A percentile compares a stretch with the other conserved stretches of the same genome.
phyloP scores from a whole-genome alignment of 345 rosid genomes.

The Hibiscus trionum region DNA sequence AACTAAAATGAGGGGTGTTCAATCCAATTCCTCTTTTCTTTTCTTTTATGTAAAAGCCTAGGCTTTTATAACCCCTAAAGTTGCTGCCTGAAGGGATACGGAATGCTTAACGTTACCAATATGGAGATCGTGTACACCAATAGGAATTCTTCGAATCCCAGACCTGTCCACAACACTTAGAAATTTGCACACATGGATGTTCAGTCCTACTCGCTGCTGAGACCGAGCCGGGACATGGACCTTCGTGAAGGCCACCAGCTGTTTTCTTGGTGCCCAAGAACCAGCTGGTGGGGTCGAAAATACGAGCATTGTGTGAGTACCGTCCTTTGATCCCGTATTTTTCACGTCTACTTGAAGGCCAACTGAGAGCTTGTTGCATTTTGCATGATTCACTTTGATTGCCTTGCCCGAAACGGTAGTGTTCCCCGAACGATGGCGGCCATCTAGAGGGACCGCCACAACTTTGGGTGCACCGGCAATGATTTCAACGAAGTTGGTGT shows the following conservation, averaged over 20 bases:
- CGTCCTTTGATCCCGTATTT: constrained; percentile 63
- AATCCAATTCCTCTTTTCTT: not conserved
- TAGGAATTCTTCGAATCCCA: constrained; percentile 76
- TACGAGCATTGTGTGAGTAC: constrained; percentile 57
- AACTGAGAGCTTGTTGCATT: constrained; percentile 41
- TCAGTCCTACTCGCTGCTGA: constrained; percentile 37
- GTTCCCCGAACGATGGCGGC: constrained; percentile 38
- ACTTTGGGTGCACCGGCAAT: constrained; percentile 49
- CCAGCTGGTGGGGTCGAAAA: constrained; percentile 60
- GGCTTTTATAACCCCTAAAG: constrained; percentile 44
- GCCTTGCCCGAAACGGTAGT: constrained; percentile 41
- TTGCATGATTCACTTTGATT: constrained; percentile 59
- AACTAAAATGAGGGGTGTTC: not conserved
- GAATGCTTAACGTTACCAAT: constrained; percentile 56
- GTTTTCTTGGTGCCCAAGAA: constrained; percentile 64
- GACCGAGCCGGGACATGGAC: constrained; percentile 52
- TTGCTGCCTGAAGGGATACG: constrained; percentile 53
- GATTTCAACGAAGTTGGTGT: constrained; percentile 50
- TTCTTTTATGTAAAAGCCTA: not conserved
- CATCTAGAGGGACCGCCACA: constrained; percentile 37
- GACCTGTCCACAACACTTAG: constrained; percentile 72
- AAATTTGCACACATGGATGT: constrained; percentile 75
- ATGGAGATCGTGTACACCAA: constrained; percentile 65
- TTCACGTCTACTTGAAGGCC: constrained; percentile 57
- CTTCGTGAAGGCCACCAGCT: constrained; percentile 61